These are phyloP conservation scores for Arthrobotrys pseudoclavata DNA, from an alignment of 2,329 filamentous ascomycete genomes.

Conservation along the genomic window DNA sequence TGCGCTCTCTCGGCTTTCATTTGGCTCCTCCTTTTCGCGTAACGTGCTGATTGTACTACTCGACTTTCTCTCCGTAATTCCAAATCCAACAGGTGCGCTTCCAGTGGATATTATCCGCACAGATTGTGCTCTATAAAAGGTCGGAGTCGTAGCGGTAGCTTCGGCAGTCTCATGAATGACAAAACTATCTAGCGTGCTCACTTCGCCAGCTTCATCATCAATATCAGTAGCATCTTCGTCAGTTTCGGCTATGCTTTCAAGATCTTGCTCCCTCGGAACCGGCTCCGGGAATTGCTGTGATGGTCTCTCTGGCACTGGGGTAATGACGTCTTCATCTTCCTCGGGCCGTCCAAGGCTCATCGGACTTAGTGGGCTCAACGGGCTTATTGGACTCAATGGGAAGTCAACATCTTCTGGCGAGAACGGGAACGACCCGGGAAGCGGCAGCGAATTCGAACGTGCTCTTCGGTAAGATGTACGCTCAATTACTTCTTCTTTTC, in stretches of 20 bases:
- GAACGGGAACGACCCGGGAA: constrained; percentile 53
- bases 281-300: constrained; percentile 39
- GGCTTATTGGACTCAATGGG: constrained; percentile 29
- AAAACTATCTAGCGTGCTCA: constrained; percentile 50
- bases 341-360: constrained; percentile 3
- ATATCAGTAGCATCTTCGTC: constrained; percentile 39
- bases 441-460: constrained; percentile 56
- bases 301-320: constrained; percentile 33
- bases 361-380: constrained; percentile 29
- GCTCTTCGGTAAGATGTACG: constrained; percentile 33
- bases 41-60: constrained; percentile 53
- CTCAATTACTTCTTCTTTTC: constrained; percentile 30
- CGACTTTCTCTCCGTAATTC: constrained; percentile 44
- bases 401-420: constrained; percentile 51
- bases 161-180: constrained; percentile 55
- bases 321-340: constrained; percentile 42
- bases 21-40: constrained; percentile 39
- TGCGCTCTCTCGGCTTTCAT: constrained; percentile 16
- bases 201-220: constrained; percentile 49
- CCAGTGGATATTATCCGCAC: constrained; percentile 54
- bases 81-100: constrained; percentile 52
- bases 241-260: constrained; percentile 44
- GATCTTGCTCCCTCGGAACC: constrained; percentile 34
- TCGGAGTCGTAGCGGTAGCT: constrained; percentile 52
- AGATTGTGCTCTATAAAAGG: constrained; percentile 53